Evolutionary conservation across 768 basidiomycete genomes (phyloP).

Genomic region (Clitopilus hobsonii): DNA sequence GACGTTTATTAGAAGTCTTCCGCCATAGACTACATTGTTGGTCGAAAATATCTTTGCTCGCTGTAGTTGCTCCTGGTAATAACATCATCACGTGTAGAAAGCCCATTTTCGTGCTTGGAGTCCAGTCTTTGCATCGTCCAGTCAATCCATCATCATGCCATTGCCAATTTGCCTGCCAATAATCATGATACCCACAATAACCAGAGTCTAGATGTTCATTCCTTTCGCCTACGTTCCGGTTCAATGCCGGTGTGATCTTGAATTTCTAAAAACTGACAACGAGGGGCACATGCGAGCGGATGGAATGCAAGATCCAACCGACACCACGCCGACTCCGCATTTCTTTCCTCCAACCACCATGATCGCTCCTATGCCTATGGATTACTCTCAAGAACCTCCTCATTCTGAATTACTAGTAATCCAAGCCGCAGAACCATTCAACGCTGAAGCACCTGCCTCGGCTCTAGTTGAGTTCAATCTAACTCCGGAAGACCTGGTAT

Average conservation of each 20-base stretch:
- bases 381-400: slow-evolving; percentile 41
- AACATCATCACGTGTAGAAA: slow-evolving; percentile 1
- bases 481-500: slow-evolving; percentile 63
- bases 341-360: slow-evolving; percentile 13
- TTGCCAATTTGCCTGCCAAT: too few species aligned
- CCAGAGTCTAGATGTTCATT: not conserved
- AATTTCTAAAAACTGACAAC: not conserved
- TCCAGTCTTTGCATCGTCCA: not conserved
- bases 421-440: slow-evolving; percentile 50
- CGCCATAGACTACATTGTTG: not conserved
- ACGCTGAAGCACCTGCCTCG: slow-evolving; percentile 59
- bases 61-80: not conserved
- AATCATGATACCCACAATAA: too few species aligned
- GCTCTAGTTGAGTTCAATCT: slow-evolving; percentile 53
- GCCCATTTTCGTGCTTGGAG: not conserved
- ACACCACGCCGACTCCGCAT: not conserved
- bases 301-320: slow-evolving; percentile 10
- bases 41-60: not conserved
- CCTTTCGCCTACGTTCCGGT: too few species aligned
- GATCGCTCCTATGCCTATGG: slow-evolving; percentile 37
- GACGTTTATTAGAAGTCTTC: slow-evolving; percentile 1
- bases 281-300: not conserved
- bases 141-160: not conserved
- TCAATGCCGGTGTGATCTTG: not conserved
- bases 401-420: slow-evolving; percentile 44